Evolutionary conservation across 2,329 filamentous ascomycete species (phyloP).

Genomic region (Verruconis gallopava): DNA sequence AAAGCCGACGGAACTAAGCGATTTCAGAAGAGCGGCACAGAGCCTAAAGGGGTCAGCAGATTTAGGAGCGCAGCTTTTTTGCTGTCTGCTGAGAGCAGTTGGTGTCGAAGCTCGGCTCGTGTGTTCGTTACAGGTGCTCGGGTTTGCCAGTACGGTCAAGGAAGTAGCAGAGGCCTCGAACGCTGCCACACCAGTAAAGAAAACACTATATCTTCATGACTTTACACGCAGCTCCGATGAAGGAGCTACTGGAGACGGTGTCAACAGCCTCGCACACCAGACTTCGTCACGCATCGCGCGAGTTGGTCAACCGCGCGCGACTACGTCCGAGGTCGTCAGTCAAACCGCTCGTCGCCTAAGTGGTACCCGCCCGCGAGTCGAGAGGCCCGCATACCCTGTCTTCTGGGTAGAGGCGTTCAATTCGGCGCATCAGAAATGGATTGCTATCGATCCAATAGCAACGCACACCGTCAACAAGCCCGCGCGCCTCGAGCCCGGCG

Average conservation of each 20-base stretch:
- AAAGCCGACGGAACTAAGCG: slow-evolving; percentile 51
- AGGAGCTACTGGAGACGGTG: background rate
- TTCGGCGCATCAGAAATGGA: slow-evolving; percentile 77
- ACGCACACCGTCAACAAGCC: slow-evolving; percentile 68
- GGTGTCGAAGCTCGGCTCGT: slow-evolving; percentile 73
- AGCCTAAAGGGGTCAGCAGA: slow-evolving; percentile 71
- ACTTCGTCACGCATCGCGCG: slow-evolving; percentile 3
- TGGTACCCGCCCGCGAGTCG: slow-evolving; percentile 11
- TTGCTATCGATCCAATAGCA: slow-evolving; percentile 73
- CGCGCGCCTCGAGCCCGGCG: slow-evolving; percentile 67
- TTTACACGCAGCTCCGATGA: slow-evolving; percentile 5
- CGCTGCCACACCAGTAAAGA: slow-evolving; percentile 30
- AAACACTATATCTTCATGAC: slow-evolving; percentile 24
- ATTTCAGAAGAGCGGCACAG: slow-evolving; percentile 60
- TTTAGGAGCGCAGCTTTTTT: slow-evolving; percentile 80
- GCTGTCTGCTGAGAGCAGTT: slow-evolving; percentile 69
- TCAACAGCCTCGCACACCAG: background rate
- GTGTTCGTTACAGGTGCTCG: slow-evolving; percentile 76
- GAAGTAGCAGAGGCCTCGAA: slow-evolving; percentile 17
- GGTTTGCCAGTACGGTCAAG: slow-evolving; percentile 46
- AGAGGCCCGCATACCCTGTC: slow-evolving; percentile 64
- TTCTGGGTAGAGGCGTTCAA: slow-evolving; percentile 96
- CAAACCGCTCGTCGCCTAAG: slow-evolving; percentile 16
- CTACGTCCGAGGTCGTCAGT: too few species aligned
- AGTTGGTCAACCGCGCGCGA: slow-evolving; percentile 2